Percentiles rank a stretch among this genome's conserved stretches.
Evolutionary conservation across 805 yeast genomes (phyloP).

Genomic region (Spathaspora arborariae): DNA sequence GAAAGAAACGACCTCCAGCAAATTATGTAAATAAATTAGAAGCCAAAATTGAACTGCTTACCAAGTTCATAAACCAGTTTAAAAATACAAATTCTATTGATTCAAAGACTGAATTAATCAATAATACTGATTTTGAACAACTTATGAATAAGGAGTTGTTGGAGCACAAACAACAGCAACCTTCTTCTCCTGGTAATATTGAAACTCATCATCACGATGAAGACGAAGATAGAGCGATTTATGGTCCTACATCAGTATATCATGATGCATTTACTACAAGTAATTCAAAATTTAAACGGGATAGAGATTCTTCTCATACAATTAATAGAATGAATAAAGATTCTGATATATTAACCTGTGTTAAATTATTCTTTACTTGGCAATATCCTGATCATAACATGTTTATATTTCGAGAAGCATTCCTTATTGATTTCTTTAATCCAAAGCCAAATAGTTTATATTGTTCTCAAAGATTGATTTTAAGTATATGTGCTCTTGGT

Average conservation of each 20-base stretch:
- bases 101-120: slow-evolving; percentile 17
- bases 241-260: slow-evolving; percentile 46
- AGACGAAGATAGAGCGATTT: slow-evolving; percentile 31
- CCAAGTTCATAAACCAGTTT: slow-evolving; percentile 21
- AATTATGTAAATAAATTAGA: slow-evolving; percentile 48
- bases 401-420: slow-evolving; percentile 62
- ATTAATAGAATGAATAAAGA: slow-evolving; percentile 30
- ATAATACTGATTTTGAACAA: slow-evolving; percentile 15
- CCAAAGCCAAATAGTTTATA: slow-evolving; percentile 49
- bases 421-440: slow-evolving; percentile 56
- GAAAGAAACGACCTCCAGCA: slow-evolving; percentile 48
- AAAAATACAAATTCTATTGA: slow-evolving; percentile 18
- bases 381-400: slow-evolving; percentile 61
- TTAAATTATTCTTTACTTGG: slow-evolving; percentile 55
- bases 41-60: slow-evolving; percentile 21
- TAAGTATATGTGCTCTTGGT: slow-evolving; percentile 58
- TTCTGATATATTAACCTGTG: slow-evolving; percentile 32
- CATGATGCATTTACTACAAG: slow-evolving; percentile 25
- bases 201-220: slow-evolving; percentile 7
- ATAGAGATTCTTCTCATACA: slow-evolving; percentile 10
- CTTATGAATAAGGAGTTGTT: slow-evolving; percentile 4
- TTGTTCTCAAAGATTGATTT: slow-evolving; percentile 52
- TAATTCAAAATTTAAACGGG: slow-evolving; percentile 9
- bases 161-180: neutral
- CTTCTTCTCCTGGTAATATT: neutral